Conservation (phyloP, 768 basidiomycete species). For the Strobilomyces confusus region DNA sequence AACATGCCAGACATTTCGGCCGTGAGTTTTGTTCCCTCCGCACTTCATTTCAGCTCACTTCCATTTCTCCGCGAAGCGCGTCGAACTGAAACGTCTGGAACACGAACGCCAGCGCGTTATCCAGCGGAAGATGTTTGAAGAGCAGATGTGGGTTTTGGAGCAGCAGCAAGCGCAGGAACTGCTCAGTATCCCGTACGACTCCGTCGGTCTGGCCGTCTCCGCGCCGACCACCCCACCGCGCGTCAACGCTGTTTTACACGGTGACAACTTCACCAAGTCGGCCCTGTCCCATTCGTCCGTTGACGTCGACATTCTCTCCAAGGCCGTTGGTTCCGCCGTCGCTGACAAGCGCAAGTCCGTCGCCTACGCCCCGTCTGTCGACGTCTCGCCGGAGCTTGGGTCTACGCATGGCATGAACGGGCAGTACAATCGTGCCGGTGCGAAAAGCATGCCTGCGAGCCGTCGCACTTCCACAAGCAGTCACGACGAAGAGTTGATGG, state of each 20-base stretch:
- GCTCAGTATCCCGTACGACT: slow-evolving; percentile 67
- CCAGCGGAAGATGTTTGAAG: slow-evolving; percentile 90
- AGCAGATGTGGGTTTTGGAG: slow-evolving; percentile 93
- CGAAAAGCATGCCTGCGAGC: slow-evolving; percentile 92
- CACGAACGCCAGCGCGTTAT: slow-evolving; percentile 86
- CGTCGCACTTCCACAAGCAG: slow-evolving; percentile 85
- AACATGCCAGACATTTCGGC: slow-evolving; percentile 85
- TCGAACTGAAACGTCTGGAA: slow-evolving; percentile 79
- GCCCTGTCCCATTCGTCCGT: slow-evolving; percentile 47
- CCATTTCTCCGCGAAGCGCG: slow-evolving; percentile 48
- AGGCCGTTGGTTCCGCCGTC: slow-evolving; percentile 62
- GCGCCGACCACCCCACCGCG: slow-evolving; percentile 87
- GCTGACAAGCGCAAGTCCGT: slow-evolving; percentile 84
- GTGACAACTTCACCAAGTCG: slow-evolving; percentile 45
- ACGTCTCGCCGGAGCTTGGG: slow-evolving; percentile 65
- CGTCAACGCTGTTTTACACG: slow-evolving; percentile 65
- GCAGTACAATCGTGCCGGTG: slow-evolving; percentile 67
- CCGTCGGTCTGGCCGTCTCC: slow-evolving; percentile 71
- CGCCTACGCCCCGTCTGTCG: slow-evolving; percentile 75
- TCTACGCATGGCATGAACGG: slow-evolving; percentile 42
- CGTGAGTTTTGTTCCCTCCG: slow-evolving; percentile 43
- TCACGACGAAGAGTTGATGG: slow-evolving; percentile 77
- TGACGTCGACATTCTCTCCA: slow-evolving; percentile 61
- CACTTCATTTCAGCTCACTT: slow-evolving; percentile 2
- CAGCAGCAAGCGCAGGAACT: slow-evolving; percentile 87